These are phyloP conservation scores for Sporothrix humicola DNA, from an alignment of 2,329 filamentous ascomycete genomes.

Conservation along the genomic window DNA sequence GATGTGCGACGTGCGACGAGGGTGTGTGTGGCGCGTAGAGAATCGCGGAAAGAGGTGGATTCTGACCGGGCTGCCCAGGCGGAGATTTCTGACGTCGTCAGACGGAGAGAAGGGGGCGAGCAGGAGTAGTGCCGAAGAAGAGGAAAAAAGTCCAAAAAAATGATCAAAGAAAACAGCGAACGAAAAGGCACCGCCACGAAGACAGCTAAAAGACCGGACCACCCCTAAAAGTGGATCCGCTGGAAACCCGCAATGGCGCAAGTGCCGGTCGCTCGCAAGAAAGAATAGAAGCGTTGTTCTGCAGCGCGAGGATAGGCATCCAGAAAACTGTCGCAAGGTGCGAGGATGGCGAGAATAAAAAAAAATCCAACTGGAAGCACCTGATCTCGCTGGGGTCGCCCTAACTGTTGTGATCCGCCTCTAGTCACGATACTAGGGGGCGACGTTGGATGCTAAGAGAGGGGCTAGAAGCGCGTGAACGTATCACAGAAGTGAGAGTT, in stretches of 20 bases:
- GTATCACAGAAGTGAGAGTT: slow-evolving; percentile 1
- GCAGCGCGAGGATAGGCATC: background rate
- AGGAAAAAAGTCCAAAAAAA: background rate
- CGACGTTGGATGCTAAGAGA: background rate
- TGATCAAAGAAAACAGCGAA: slow-evolving; percentile 11
- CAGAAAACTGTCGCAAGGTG: background rate
- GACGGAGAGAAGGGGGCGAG: slow-evolving; percentile 4
- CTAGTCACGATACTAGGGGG: slow-evolving; percentile 16
- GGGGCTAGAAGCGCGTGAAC: slow-evolving; percentile 12
- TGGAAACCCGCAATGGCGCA: slow-evolving; percentile 6
- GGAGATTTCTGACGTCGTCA: slow-evolving; percentile 25
- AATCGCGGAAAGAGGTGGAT: slow-evolving; percentile 14
- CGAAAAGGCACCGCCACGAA: background rate
- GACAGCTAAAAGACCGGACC: background rate
- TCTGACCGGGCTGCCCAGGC: slow-evolving; percentile 11
- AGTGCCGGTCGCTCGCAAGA: background rate
- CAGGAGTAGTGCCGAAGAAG: background rate
- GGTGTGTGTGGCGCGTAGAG: slow-evolving; percentile 15
- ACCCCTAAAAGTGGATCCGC: slow-evolving; percentile 13
- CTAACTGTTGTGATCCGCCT: slow-evolving; percentile 8
- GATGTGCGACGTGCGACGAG: background rate
- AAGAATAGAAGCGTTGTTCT: background rate
- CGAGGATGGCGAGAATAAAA: background rate
- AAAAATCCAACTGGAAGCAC: background rate
- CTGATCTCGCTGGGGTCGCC: background rate